Evolutionary conservation across 768 basidiomycete genomes (phyloP), one percentile per base, ranked within the genome.

Genomic region (Podaxis pistillaris): DNA sequence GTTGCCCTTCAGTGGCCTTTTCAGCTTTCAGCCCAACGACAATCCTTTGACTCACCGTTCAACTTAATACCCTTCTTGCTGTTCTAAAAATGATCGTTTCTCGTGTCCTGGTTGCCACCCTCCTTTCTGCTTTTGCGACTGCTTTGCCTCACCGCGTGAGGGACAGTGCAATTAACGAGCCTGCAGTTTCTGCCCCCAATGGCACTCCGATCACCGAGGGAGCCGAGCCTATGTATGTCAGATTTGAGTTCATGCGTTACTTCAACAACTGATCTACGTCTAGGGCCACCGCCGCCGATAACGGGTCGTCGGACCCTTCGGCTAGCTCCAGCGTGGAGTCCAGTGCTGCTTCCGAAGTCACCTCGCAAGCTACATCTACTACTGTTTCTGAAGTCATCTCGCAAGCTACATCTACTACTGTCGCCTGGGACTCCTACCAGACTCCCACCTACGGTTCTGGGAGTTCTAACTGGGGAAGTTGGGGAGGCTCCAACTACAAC

Each of bases 1-100:
- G 73, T 75, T 76, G 76, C 78, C 82, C 86, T 85, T 82, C 85
- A 76, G 85, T 82, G 84, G 86, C 86, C 84, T 77, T 77, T 72
- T 73, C 73, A 78, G 73, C 72, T 76, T 76, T 73, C 72, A 75
- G 74, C 75, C 74, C 72, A 74, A 76, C 76, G 70, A 76, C 75
- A 70, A 59, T 71, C 68, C 4, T 66, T 65, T 66, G 68, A 62
- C 69, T 70, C 77, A 78, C 77, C 78, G 74, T 80, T 76, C 69
- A 82, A 83, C 78, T 78, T 82, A 73, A 69, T 75, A 75, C 71
- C 67, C 56, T 72, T 71, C 65, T 71, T 75, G 71, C 72, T 72
- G 72, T 67, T 74, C 30, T 69, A 67, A 84, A 76, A 74, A 91
- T 91, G 89, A 82, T 89, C 70, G 75, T 86, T 71, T 72, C 83